Evolutionary conservation across 78 protist species (phyloP).

Genomic region (Dictyostelium citrinum): DNA sequence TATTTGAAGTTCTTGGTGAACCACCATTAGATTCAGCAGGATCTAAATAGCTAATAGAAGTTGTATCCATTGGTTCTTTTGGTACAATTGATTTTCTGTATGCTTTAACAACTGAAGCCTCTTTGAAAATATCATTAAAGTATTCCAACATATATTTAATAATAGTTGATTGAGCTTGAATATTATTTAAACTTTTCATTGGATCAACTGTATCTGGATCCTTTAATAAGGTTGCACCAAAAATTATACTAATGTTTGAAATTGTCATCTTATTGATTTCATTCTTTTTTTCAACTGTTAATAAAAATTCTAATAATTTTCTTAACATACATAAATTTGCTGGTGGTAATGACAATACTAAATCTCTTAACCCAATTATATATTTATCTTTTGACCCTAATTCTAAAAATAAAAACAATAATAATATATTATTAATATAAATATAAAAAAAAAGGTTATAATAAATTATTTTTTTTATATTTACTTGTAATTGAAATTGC

Average conservation of each 20-base stretch:
- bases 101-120: neutral
- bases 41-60: constrained; percentile 47
- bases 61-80: constrained; percentile 30
- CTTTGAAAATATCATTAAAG: constrained; percentile 11
- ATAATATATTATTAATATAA: no score
- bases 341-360: constrained; percentile 57
- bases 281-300: constrained; percentile 12
- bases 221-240: constrained; percentile 41
- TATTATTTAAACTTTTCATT: constrained; percentile 5
- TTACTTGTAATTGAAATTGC: constrained; percentile 31
- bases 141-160: constrained; percentile 42
- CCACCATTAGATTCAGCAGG: neutral
- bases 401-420: neutral
- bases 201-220: constrained; percentile 65
- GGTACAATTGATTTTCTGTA: constrained; percentile 32
- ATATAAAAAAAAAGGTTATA: no score
- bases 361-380: constrained; percentile 16
- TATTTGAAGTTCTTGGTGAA: neutral
- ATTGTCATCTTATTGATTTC: constrained; percentile 56
- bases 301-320: constrained; percentile 39
- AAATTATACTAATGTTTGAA: constrained; percentile 52
- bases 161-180: constrained; percentile 33
- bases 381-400: neutral
- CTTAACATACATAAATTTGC: constrained; percentile 62
- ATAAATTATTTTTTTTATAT: neutral